phyloP scores from a whole-genome alignment of 2,329 filamentous ascomycete species.

The Graphilbum fragrans region DNA sequence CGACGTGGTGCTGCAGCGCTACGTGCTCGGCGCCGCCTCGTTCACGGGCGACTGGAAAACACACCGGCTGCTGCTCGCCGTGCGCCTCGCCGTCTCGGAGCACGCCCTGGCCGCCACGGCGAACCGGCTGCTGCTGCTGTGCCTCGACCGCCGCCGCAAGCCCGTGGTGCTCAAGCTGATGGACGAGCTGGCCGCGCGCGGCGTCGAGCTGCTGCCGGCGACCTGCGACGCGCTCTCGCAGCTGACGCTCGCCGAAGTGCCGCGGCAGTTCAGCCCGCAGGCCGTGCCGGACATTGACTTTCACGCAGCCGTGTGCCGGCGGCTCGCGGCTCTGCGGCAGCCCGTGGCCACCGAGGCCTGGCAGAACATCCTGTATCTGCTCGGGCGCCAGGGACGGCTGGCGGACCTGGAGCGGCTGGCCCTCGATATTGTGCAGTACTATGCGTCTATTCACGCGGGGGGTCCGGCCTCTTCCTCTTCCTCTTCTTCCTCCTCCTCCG shows the following conservation, averaged over 20 bases:
- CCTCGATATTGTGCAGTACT: constrained; percentile 28
- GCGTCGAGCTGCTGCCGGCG: constrained; percentile 16
- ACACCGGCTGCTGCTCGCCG: constrained; percentile 29
- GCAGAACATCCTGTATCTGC: constrained; percentile 28
- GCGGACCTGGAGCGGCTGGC: constrained; percentile 31
- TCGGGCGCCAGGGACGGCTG: constrained; percentile 30
- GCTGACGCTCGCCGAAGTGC: constrained; percentile 17
- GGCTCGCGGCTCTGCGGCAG: constrained; percentile 24
- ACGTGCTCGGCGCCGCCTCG: constrained; percentile 22
- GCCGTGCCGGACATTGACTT: constrained; percentile 15
- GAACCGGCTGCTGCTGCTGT: constrained; percentile 21
- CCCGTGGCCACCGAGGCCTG: constrained; percentile 28
- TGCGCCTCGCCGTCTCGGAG: constrained; percentile 23
- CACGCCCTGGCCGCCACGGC: constrained; percentile 16
- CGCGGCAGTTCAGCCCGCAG: constrained; percentile 11
- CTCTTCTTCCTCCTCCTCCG: background rate
- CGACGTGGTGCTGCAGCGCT: constrained; percentile 26
- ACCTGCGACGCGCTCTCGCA: constrained; percentile 16
- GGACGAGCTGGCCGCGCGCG: constrained; percentile 22
- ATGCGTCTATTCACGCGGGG: constrained; percentile 13
- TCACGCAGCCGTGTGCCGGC: constrained; percentile 20
- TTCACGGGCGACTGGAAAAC: constrained; percentile 26
- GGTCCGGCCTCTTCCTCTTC: too few species aligned
- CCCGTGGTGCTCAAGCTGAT: constrained; percentile 20
- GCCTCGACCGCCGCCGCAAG: constrained; percentile 12